A percentile compares a stretch with the other conserved stretches of the same genome.
phyloP scores from a whole-genome alignment of 352 stramenopile genomes.

The Pythium sp. region DNA sequence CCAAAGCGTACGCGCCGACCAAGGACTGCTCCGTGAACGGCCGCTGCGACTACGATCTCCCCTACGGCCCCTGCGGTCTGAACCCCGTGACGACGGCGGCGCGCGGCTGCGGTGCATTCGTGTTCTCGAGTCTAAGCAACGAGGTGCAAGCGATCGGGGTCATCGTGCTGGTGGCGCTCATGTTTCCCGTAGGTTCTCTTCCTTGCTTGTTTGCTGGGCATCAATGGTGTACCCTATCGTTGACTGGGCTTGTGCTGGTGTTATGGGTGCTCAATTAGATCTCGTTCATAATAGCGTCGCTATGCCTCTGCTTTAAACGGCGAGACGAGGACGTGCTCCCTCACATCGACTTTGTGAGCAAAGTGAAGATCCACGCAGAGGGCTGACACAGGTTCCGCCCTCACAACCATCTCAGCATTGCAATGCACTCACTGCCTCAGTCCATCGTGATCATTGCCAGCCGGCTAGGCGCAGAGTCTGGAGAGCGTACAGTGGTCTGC shows the following conservation, averaged over 20 bases:
- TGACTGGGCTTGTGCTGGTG: background rate
- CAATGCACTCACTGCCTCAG: background rate
- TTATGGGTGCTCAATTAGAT: constrained; percentile 24
- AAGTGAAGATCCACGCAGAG: constrained; percentile 43
- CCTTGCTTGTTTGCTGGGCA: background rate
- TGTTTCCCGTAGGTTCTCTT: constrained; percentile 44
- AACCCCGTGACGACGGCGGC: constrained; percentile 48
- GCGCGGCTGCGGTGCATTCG: constrained; percentile 53
- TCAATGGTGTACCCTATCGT: no score
- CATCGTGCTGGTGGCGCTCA: constrained; percentile 31
- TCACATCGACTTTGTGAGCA: constrained; percentile 46
- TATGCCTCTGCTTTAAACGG: constrained; percentile 74
- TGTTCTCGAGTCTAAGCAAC: constrained; percentile 33
- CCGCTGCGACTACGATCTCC: constrained; percentile 58
- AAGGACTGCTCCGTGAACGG: constrained; percentile 40
- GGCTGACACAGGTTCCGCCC: constrained; percentile 13
- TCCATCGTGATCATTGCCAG: background rate
- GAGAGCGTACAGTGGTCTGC: background rate
- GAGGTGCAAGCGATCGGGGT: constrained; percentile 47
- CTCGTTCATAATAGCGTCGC: constrained; percentile 38
- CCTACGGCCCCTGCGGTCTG: constrained; percentile 53
- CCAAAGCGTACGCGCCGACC: constrained; percentile 39
- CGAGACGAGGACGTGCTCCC: constrained; percentile 70
- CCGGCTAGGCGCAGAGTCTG: background rate
- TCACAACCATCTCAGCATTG: no score